Base-by-base conservation (phyloP, 805 yeast species). In the Lipomyces mesembrius region DNA sequence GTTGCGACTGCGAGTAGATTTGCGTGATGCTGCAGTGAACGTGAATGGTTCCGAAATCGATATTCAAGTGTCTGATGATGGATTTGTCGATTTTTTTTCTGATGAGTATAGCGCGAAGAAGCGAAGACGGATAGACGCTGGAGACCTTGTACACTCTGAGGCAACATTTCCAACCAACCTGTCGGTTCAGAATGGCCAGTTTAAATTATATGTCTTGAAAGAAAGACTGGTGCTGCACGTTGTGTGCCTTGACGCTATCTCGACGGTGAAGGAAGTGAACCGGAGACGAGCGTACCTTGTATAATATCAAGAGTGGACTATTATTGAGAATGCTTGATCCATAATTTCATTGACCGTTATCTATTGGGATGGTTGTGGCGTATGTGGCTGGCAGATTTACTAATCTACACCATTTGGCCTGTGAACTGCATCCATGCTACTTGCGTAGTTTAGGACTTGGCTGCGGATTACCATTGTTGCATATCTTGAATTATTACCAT, bases 111-210 rank as follows among this genome's bases (percentile, higher is more conserved):
- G 17, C 35, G 17, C 27, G n/a, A 20, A 53, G 22, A 34, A 55
- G 32, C 32, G 68, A 54, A 25, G 43, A 6, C 17, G 53, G 17
- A 11, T 55, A 25, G 51, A 57, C 5, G 14, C 29, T 14, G 22
- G 25, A 8, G 22, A 20, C 22, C 14, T n/a, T 11, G 27, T 34
- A 11, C 29, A 43, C 11, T n/a, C 29, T 12, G 49, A 43, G 22
- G 17, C 46, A 27, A 17, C 8, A 4, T 17, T 32, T 54, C 20
- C 56, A 14, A 11, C 22, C 29, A 60, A 54, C 20, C 59, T 66
- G 25, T 60, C 60, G 20, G 57, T 64, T 2, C 22, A 11, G 35
- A 53, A 43, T 25, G 67, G 65, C 4, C 70, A 59, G 57, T 56
- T 60, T 32, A 60, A 59, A 35, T 25, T 66, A 11, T 62, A 59